Evolutionary conservation across 192 early-diverging fungal genomes (phyloP).

Genomic region (Dimargaris cristalligena): DNA sequence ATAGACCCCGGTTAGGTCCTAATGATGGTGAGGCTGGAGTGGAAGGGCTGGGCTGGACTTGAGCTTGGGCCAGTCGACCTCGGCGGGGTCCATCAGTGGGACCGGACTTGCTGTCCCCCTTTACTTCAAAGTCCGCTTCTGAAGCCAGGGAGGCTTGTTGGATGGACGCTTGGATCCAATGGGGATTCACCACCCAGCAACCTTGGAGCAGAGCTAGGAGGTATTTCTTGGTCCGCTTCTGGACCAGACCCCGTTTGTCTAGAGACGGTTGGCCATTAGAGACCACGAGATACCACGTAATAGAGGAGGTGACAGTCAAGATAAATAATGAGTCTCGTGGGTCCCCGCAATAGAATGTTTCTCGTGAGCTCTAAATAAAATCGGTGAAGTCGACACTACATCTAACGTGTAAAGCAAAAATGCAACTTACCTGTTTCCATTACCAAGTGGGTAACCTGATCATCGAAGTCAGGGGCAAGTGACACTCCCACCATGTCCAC

Average conservation of each 20-base stretch:
- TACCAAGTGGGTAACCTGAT: constrained; percentile 2
- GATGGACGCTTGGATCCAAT: neutral
- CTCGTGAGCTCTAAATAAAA: neutral
- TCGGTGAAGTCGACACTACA: neutral
- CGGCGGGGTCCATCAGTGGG: neutral
- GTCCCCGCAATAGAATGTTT: neutral
- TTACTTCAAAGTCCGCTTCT: neutral
- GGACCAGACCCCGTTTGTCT: neutral
- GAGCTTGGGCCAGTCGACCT: neutral
- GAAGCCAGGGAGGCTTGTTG: neutral
- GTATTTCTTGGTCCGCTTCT: constrained; percentile 11
- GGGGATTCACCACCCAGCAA: constrained; percentile 7
- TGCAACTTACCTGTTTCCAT: neutral
- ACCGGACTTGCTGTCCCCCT: constrained; percentile 1
- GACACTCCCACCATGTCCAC: neutral
- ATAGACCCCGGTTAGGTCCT: neutral
- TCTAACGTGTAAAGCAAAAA: neutral
- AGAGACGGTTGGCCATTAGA: neutral
- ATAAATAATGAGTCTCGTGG: neutral
- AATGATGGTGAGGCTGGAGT: neutral
- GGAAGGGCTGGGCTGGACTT: neutral
- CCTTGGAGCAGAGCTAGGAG: constrained; percentile 5
- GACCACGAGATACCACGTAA: neutral
- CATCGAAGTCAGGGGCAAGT: neutral
- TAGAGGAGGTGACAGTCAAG: neutral